Evolutionary conservation across 495 filamentous ascomycete genomes (phyloP), one percentile per base, ranked within the genome.

Genomic region (Penicillium chermesinum): DNA sequence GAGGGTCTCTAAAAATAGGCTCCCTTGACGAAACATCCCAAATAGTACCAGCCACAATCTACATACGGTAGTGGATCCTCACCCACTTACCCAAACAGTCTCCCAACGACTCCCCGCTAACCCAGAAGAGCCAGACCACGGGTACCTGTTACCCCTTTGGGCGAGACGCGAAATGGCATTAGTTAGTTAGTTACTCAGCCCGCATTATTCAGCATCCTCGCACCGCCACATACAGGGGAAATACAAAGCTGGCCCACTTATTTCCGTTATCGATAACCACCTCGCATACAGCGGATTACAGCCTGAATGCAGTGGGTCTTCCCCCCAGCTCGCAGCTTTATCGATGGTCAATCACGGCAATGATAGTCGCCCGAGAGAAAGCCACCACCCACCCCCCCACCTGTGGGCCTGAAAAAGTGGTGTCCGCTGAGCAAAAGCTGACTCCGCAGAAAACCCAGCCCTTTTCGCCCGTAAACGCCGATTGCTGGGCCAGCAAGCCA

Each of bases 201-300:
- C 35, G 14, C 15, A 37, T 15, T 44, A 17, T 15, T 35, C 42
- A 44, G 27, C 14, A 41, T n/a, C 1, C 13, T 18, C 16, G 44
- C 44, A 46, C 44, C 12, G 33, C 44, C 44, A 46, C 44, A 46
- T 46, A 46, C 42, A 9, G 2, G 2, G 10, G 5, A 36, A 45
- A 45, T 45, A 45, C 42, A 20, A 1, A 3, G 1, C 5, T 14
- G 25, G 4, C 17, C 42, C 42, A 44, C 16, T 19, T 46, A n/a
- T n/a, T 38, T 46, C 34, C 44, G 34, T 18, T 38, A 46, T 46
- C 44, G 44, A 46, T 46, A 46, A 46, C 42, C 9, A 15, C 15
- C 8, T 18, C 14, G 7, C 20, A 27, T 30, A 43, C 40, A 33
- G 17, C 40, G 22, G 22, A 43, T 22, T 43, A 43, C 42, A 14